phyloP scores from a whole-genome alignment of 2,329 filamentous ascomycete genomes.

The Stylonectria norvegica region DNA sequence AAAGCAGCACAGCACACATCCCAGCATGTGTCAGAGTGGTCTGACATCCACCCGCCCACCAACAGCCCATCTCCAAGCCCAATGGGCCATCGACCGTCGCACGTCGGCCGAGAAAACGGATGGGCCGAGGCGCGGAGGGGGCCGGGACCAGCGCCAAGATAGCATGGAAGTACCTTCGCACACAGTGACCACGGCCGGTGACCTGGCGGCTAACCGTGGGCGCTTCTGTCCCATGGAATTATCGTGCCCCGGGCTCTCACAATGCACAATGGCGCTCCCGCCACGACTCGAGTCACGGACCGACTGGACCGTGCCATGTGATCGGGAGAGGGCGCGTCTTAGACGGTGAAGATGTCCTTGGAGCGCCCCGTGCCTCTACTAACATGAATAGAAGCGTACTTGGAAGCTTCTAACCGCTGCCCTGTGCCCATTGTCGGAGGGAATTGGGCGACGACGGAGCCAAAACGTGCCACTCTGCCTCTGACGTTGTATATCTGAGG shows the following conservation, averaged over 20 bases:
- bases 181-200: no score
- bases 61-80: conserved; percentile 25
- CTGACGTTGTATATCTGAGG: no score
- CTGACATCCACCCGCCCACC: conserved; percentile 18
- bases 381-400: neutral
- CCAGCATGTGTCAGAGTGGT: conserved; percentile 18
- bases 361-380: neutral
- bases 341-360: neutral
- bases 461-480: neutral
- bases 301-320: neutral
- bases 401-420: neutral
- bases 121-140: conserved; percentile 28
- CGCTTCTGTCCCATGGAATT: conserved; percentile 7
- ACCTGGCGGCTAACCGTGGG: no score
- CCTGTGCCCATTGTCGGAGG: conserved; percentile 16
- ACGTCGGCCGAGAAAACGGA: no score
- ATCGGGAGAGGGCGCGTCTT: neutral
- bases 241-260: conserved; percentile 16
- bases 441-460: conserved; percentile 14
- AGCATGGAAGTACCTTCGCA: conserved; percentile 5
- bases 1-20: conserved; percentile 6
- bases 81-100: conserved; percentile 19
- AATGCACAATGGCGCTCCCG: conserved; percentile 11
- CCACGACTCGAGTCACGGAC: neutral
- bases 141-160: conserved; percentile 23